phyloP scores from a whole-genome alignment of 306 rosid species.

The Fragaria ananassa region DNA sequence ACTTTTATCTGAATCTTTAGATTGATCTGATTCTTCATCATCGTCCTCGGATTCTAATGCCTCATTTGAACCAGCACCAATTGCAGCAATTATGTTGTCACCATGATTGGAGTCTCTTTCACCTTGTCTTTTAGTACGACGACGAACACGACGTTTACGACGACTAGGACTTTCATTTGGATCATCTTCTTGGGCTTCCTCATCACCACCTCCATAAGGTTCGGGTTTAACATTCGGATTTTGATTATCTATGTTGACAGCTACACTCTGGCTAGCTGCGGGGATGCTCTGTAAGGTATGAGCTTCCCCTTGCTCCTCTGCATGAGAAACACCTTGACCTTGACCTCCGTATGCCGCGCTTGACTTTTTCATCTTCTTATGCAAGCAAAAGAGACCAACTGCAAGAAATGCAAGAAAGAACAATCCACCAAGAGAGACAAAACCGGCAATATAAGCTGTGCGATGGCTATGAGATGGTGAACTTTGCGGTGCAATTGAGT shows the following conservation, averaged over 20 bases:
- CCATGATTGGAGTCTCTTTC: background rate
- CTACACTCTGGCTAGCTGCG: background rate
- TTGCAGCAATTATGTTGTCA: background rate
- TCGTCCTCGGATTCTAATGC: background rate
- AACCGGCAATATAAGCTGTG: slow-evolving; percentile 5
- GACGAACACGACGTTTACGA: background rate
- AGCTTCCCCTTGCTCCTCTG: background rate
- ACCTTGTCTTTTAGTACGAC: background rate
- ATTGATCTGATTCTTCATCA: background rate
- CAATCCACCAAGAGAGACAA: slow-evolving; percentile 21
- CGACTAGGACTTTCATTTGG: background rate
- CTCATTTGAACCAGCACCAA: background rate
- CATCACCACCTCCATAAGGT: background rate
- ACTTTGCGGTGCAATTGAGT: background rate
- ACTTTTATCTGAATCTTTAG: background rate
- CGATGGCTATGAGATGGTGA: background rate
- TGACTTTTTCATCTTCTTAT: slow-evolving; percentile 12
- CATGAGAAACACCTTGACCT: background rate
- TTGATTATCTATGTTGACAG: background rate
- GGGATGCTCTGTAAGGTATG: background rate
- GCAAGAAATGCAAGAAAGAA: slow-evolving; percentile 31
- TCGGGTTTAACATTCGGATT: background rate
- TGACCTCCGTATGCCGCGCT: background rate
- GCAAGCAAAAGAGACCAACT: slow-evolving; percentile 23
- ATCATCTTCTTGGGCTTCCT: background rate